These are phyloP conservation scores for Stemphylium vesicarium DNA, from an alignment of 2,329 filamentous ascomycete genomes.

Conservation along the genomic window DNA sequence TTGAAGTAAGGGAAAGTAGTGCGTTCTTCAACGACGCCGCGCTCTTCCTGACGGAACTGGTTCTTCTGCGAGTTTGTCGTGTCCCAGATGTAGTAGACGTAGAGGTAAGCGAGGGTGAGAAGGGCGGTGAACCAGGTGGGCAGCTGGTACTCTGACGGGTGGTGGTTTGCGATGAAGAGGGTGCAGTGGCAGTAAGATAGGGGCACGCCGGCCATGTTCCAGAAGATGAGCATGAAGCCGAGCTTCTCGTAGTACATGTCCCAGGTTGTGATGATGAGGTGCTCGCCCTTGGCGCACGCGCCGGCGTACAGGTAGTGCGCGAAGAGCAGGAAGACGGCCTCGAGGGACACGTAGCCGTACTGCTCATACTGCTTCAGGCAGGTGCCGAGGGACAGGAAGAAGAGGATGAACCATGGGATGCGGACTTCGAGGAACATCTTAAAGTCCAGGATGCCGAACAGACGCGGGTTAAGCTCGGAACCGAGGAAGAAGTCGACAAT, in stretches of 20 bases:
- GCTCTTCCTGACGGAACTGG: slow-evolving; percentile 81
- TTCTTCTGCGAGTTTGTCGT: slow-evolving; percentile 94
- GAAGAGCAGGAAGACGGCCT: slow-evolving; percentile 83
- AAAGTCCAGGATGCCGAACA: slow-evolving; percentile 85
- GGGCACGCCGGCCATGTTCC: slow-evolving; percentile 91
- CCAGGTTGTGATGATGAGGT: slow-evolving; percentile 88
- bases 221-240: slow-evolving; percentile 98
- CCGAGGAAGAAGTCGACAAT: slow-evolving; percentile 94
- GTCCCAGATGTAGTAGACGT: slow-evolving; percentile 91
- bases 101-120: slow-evolving; percentile 75
- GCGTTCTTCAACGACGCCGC: slow-evolving; percentile 70
- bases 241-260: slow-evolving; percentile 98
- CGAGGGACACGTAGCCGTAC: slow-evolving; percentile 85
- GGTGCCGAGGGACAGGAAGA: slow-evolving; percentile 76
- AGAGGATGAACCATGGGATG: slow-evolving; percentile 89
- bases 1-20: slow-evolving; percentile 90
- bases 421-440: slow-evolving; percentile 97
- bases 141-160: slow-evolving; percentile 78
- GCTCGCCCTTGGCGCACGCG: slow-evolving; percentile 89
- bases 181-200: slow-evolving; percentile 94
- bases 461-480: slow-evolving; percentile 81
- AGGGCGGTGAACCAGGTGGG: slow-evolving; percentile 69
- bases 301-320: slow-evolving; percentile 93
- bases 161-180: slow-evolving; percentile 84
- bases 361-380: slow-evolving; percentile 82